Percentiles rank a stretch among this genome's conserved stretches.
Evolutionary conservation across 2,329 filamentous ascomycete genomes (phyloP).

Genomic region (Aspergillus nomiae): DNA sequence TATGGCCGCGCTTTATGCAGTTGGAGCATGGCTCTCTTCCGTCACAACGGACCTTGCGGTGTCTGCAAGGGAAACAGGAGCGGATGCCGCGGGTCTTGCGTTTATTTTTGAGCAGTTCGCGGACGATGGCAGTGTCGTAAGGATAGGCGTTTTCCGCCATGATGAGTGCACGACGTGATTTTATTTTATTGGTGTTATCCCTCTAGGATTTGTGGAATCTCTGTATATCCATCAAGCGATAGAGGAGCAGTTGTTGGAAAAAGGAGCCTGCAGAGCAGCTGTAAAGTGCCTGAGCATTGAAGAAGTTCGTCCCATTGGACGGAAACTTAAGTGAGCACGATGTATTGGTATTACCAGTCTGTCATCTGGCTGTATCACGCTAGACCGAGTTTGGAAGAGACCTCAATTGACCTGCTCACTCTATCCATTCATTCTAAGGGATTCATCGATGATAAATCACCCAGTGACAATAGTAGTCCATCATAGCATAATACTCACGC

Average conservation of each 20-base stretch:
- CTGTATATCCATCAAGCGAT: background rate
- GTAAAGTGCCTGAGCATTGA: background rate
- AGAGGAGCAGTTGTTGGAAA: background rate
- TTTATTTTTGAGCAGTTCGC: conserved; percentile 26
- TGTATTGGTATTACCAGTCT: background rate
- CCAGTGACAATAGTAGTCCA: too few relatives aligned
- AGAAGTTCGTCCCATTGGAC: background rate
- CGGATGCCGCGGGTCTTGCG: conserved; percentile 24
- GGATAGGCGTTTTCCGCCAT: conserved; percentile 21
- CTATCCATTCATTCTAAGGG: background rate
- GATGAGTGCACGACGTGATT: too few relatives aligned
- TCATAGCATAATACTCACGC: too few relatives aligned
- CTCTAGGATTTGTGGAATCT: background rate
- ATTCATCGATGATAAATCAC: too few relatives aligned
- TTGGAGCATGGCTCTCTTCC: conserved; percentile 20
- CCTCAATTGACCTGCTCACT: background rate
- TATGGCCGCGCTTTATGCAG: conserved; percentile 21
- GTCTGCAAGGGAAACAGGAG: conserved; percentile 28
- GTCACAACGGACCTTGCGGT: conserved; percentile 27
- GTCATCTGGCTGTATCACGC: background rate
- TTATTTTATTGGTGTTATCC: background rate
- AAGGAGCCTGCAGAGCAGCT: background rate
- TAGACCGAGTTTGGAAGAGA: background rate
- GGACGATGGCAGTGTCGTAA: conserved; percentile 24
- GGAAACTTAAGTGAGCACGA: background rate